Percentiles rank a stretch among this genome's conserved stretches.
Conservation (phyloP, 2,329 filamentous ascomycete genomes). For the Colletotrichum sp. region DNA sequence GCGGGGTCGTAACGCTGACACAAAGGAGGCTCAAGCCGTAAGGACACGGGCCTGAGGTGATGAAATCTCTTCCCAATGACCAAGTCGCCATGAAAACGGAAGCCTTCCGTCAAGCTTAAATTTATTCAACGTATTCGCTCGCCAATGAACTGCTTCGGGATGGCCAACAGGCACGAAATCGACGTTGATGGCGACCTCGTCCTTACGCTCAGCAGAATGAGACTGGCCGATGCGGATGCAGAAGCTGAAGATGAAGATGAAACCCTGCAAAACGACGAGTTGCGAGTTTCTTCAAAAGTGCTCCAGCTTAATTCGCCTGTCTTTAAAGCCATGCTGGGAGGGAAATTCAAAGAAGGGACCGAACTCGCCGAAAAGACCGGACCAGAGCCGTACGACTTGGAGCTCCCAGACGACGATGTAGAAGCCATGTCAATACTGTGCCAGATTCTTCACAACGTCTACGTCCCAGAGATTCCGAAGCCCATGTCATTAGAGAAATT, state of each 20-base stretch:
- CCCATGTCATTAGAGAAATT: slow-evolving; percentile 29
- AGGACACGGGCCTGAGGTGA: background rate
- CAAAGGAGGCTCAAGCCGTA: background rate
- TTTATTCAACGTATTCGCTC: background rate
- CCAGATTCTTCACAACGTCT: slow-evolving; percentile 32
- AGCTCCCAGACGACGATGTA: slow-evolving; percentile 32
- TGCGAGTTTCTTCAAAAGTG: slow-evolving; percentile 22
- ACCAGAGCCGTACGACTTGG: background rate
- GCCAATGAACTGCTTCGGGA: background rate
- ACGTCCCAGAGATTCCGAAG: slow-evolving; percentile 27
- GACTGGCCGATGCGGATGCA: background rate
- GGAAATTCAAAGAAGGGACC: slow-evolving; percentile 25
- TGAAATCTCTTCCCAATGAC: background rate
- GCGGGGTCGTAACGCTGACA: background rate
- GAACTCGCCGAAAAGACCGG: background rate
- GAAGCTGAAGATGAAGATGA: slow-evolving; percentile 5
- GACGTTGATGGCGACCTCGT: slow-evolving; percentile 21
- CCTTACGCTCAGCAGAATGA: slow-evolving; percentile 1
- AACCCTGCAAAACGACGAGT: background rate
- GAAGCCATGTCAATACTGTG: slow-evolving; percentile 34
- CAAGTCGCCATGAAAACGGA: background rate
- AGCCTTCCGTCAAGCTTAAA: background rate
- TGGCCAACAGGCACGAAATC: background rate
- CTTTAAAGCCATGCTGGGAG: slow-evolving; percentile 28
- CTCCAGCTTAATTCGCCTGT: slow-evolving; percentile 28